Evolutionary conservation across 176 grass and related monocot genomes (phyloP), one percentile per base, ranked within the genome.

Genomic region (Zoysia pacifica): DNA sequence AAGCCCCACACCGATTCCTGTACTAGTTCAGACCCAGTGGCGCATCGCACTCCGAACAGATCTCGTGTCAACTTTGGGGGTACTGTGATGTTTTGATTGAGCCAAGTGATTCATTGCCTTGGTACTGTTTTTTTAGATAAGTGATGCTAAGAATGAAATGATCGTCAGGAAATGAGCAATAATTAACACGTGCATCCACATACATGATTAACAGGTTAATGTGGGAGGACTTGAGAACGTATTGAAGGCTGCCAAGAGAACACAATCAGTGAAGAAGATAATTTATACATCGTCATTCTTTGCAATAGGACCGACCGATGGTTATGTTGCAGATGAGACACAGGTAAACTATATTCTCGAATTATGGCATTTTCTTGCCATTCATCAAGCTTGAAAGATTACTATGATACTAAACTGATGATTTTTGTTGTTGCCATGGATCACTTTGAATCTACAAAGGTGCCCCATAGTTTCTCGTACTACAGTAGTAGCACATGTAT

Each of bases 221-320:
- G 92, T 98, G n/a, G 53, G 88, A 67, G 95, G 95, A 7, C 81
- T 98, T 49, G 67, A 93, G 69, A 98, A 98, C 89, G 92, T 94
- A 43, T 48, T 98, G 10, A 81, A 83, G 64, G 90, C 88, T 39
- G 83, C 84, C 73, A 88, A 79, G 78, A 82, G 81, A 45, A 91
- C 82, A 36, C 77, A 81, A 43, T 87, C 90, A n/a, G 71, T 98
- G 53, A 86, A 91, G 82, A 98, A 93, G 72, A 82, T 98, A 28
- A 54, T 98, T 49, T 95, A 98, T 37, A 98, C 96, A 3, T 98
- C 96, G 3, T 93, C 90, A 0, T 93, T 89, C 84, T 95, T 95
- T n/a, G 92, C 92, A 4, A 43, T 99, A 39, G 96, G 96, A 15
- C 81, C 92, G 39, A 99, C 92, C 0, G 75, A 95, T 82, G 92